Conservation (phyloP, 306 rosid genomes). For the Vigna nakashimae region DNA sequence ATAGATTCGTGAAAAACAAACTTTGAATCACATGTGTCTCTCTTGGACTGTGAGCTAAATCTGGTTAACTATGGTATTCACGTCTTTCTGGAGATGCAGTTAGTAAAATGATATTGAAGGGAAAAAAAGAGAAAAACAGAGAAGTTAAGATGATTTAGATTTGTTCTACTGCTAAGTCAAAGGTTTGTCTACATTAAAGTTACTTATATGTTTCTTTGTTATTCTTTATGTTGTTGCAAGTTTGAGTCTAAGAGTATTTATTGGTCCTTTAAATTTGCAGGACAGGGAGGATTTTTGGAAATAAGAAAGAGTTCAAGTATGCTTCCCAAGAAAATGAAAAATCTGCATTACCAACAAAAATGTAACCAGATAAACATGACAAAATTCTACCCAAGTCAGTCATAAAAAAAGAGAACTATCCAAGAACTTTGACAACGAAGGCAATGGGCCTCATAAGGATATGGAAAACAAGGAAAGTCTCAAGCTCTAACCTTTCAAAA, state of each 20-base stretch:
- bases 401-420: slow-evolving; percentile 40
- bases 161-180: not conserved
- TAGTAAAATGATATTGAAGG: not conserved
- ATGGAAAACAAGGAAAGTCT: slow-evolving; percentile 51
- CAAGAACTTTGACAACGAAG: slow-evolving; percentile 1
- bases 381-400: slow-evolving; percentile 53
- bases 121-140: not conserved
- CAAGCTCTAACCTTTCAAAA: slow-evolving; percentile 53
- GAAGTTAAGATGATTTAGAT: not conserved
- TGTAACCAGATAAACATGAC: slow-evolving; percentile 54
- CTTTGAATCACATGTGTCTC: too few species aligned
- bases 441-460: slow-evolving; percentile 21
- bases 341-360: slow-evolving; percentile 45
- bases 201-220: not conserved
- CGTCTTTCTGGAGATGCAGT: slow-evolving; percentile 1
- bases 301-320: slow-evolving; percentile 41
- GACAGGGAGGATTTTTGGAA: slow-evolving; percentile 54
- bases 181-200: slow-evolving; percentile 1
- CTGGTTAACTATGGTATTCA: too few species aligned
- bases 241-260: not conserved
- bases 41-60: too few species aligned
- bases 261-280: slow-evolving; percentile 52
- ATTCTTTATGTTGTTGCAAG: slow-evolving; percentile 20
- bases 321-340: slow-evolving; percentile 23
- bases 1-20: too few species aligned